Evolutionary conservation across 306 rosid species (phyloP).

Genomic region (Ochetophila trinervis): DNA sequence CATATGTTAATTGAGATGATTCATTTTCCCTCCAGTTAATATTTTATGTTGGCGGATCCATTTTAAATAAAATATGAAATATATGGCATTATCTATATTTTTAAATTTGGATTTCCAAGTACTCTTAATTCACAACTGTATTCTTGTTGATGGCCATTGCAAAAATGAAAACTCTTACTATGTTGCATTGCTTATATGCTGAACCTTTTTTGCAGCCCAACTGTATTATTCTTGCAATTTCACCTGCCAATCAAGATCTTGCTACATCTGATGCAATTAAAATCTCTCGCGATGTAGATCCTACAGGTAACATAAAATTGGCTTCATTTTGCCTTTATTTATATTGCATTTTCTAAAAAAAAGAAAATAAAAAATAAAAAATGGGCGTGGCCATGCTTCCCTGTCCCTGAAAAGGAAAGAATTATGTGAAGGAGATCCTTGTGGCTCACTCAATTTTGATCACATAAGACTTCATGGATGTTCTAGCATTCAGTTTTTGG

Average conservation of each 20-base stretch:
- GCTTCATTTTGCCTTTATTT: no score
- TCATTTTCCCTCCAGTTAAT: not conserved
- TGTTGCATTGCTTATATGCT: slow-evolving; percentile 9
- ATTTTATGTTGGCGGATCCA: not conserved
- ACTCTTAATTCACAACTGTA: not conserved
- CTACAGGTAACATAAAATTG: slow-evolving; percentile 55
- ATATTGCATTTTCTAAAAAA: not conserved
- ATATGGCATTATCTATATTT: no score
- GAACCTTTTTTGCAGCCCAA: slow-evolving; percentile 62
- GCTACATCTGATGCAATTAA: slow-evolving; percentile 97
- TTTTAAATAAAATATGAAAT: not conserved
- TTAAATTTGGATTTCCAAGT: not conserved
- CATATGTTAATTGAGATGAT: not conserved
- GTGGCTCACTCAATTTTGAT: not conserved
- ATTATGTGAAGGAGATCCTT: not conserved
- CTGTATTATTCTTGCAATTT: slow-evolving; percentile 85
- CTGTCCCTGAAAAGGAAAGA: not conserved
- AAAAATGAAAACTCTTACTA: not conserved
- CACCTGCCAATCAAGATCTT: slow-evolving; percentile 99
- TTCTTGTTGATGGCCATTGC: not conserved
- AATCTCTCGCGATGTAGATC: slow-evolving; percentile 95
- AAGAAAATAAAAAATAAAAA: no score
- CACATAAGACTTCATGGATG: not conserved
- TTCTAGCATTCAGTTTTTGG: not conserved
- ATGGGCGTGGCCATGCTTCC: not conserved